phyloP scores from a whole-genome alignment of 1,139 yeast species.

The Blastobotrys apis region DNA sequence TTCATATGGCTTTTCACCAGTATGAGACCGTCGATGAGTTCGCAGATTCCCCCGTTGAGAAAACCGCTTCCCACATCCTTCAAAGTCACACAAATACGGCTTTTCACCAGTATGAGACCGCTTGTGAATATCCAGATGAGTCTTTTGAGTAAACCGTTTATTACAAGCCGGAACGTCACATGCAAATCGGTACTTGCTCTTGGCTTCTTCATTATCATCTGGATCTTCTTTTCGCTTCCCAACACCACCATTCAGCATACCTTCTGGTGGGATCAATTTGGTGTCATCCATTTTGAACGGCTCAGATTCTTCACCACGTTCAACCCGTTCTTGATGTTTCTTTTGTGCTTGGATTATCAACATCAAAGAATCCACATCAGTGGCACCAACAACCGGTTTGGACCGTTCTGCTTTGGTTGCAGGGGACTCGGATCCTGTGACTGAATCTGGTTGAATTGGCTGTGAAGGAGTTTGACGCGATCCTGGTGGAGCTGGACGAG shows the following conservation, averaged over 20 bases:
- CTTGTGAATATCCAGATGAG: slow-evolving; percentile 82
- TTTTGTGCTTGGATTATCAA: slow-evolving; percentile 83
- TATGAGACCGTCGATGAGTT: slow-evolving; percentile 76
- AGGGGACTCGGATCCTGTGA: background rate
- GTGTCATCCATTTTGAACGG: slow-evolving; percentile 27
- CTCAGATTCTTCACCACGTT: slow-evolving; percentile 26
- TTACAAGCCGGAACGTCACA: slow-evolving; percentile 63
- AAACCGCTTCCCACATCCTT: slow-evolving; percentile 65
- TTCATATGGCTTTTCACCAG: slow-evolving; percentile 83
- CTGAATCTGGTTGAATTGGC: background rate
- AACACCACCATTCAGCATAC: slow-evolving; percentile 76
- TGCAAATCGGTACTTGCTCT: slow-evolving; percentile 45
- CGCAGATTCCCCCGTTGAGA: slow-evolving; percentile 91
- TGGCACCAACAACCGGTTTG: slow-evolving; percentile 68
- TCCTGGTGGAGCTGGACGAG: no score
- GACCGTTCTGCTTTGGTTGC: slow-evolving; percentile 2
- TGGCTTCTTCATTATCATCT: background rate
- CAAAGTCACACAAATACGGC: slow-evolving; percentile 63
- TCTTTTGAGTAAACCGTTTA: slow-evolving; percentile 86
- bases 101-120: slow-evolving; percentile 76
- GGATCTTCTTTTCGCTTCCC: slow-evolving; percentile 53
- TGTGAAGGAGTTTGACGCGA: no score
- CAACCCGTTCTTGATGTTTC: slow-evolving; percentile 48
- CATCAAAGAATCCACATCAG: slow-evolving; percentile 87
- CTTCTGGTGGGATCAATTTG: slow-evolving; percentile 56